These are phyloP conservation scores for Termitomyces sp. DNA, from an alignment of 768 basidiomycete species.

Conservation along the genomic window DNA sequence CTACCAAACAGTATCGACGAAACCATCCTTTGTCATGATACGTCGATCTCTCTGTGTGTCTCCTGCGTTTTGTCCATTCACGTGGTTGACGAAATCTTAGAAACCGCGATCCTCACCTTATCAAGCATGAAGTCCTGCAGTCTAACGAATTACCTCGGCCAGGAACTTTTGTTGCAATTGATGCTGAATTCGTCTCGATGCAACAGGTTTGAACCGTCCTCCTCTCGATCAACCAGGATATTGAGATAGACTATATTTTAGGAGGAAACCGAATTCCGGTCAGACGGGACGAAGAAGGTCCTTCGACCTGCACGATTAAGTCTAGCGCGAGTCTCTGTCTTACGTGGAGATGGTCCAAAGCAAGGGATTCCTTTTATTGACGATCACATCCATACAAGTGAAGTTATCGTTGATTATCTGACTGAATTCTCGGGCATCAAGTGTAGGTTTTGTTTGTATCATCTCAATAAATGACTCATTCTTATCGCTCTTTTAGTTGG, in stretches of 20 bases:
- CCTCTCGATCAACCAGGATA: background rate
- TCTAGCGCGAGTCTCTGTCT: constrained; percentile 90
- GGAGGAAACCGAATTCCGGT: constrained; percentile 95
- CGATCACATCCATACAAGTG: constrained; percentile 96
- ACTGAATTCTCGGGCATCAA: constrained; percentile 97
- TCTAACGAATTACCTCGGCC: constrained; percentile 77
- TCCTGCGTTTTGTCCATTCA: background rate
- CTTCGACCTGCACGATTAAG: constrained; percentile 89
- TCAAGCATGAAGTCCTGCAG: constrained; percentile 76
- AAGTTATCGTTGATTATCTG: constrained; percentile 92
- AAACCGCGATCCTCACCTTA: constrained; percentile 65
- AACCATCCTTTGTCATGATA: constrained; percentile 78
- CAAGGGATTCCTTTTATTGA: constrained; percentile 93
- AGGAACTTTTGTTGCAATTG: constrained; percentile 90
- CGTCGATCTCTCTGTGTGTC: constrained; percentile 79
- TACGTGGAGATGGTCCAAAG: constrained; percentile 79
- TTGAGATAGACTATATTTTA: constrained; percentile 24
- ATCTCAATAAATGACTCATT: background rate
- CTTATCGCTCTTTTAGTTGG: constrained; percentile 55
- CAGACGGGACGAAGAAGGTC: constrained; percentile 92
- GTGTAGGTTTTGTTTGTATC: constrained; percentile 46
- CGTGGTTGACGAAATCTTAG: constrained; percentile 31
- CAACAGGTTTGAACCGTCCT: constrained; percentile 61
- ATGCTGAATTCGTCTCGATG: constrained; percentile 97
- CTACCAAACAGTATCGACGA: constrained; percentile 69